Evolutionary conservation across 1,139 yeast species (phyloP), one percentile per base, ranked within the genome.

Genomic region (Yamadazyma blattariae): DNA sequence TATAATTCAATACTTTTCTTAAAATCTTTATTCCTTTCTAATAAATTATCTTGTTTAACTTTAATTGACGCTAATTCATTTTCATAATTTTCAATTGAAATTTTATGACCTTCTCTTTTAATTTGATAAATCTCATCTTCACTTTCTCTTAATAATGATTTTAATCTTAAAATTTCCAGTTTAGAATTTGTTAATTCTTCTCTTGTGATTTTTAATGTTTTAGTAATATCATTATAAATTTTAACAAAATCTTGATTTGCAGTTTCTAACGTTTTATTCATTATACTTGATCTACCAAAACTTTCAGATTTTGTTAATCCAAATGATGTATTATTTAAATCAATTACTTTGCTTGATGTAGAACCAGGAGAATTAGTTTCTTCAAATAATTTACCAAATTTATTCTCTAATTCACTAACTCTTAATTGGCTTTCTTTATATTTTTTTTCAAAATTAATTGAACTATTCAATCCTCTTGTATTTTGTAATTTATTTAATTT

Each of bases 1-100:
- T 84, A 88, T 25, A 85, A 64, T 22, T 75, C 78, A 28, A 83
- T 62, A 27, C 77, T 68, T 30, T 74, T 71, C 1, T 62, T 56
- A 23, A 84, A 57, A 17, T 84, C 87, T 2, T 49, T 44, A 43
- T 74, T 77, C 40, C 74, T 75, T n/a, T 68, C 52, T 17, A 59
- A 57, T 28, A 79, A 57, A 2, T 79, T 71, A 36, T 81, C 82
- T 29, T 82, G 59, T 33, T 72, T 73, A 7, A 81, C 69, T 38
- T 67, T 71, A 31, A 68, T 48, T 28, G 60, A 61, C 0, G 75
- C 74, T 30, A 70, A 43, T 35, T 67, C 66, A 29, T 59, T 61
- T 44, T 69, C 76, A 45, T 65, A 70, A 36, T 65, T 67, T 12
- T 60, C 54, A 6, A 67, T 60, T 8, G 71, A 61, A 1, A 64